Evolutionary conservation across 225 moss, liverwort and hornwort genomes (phyloP).

Genomic region (Straminergon stramineum): DNA sequence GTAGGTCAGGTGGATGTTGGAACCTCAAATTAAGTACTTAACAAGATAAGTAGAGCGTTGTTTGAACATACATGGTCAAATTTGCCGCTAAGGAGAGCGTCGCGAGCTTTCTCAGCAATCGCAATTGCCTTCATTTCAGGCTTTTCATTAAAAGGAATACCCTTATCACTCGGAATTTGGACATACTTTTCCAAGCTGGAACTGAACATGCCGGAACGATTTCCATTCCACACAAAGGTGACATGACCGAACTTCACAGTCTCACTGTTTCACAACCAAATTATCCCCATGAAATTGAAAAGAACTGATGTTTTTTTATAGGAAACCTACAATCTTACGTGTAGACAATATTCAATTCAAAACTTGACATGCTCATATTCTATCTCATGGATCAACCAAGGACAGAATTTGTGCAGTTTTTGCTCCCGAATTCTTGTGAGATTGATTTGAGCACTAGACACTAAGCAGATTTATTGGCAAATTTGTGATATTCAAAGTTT

Average conservation of each 20-base stretch:
- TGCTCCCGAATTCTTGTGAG: neutral
- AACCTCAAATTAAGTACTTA: neutral
- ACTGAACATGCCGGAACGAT: constrained; percentile 89
- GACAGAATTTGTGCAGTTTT: neutral
- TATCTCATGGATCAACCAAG: neutral
- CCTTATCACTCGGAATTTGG: constrained; percentile 76
- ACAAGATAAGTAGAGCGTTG: neutral
- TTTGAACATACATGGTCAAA: constrained; percentile 47
- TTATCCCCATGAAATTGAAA: neutral
- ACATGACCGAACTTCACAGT: constrained; percentile 97
- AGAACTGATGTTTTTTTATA: neutral
- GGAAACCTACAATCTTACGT: neutral
- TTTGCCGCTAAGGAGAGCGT: constrained; percentile 81
- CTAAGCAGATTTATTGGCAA: neutral
- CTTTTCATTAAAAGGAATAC: constrained; percentile 69
- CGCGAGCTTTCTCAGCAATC: constrained; percentile 77
- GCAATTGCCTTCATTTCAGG: constrained; percentile 89
- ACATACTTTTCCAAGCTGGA: constrained; percentile 79
- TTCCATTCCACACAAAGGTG: constrained; percentile 98
- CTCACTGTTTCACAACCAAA: constrained; percentile 44
- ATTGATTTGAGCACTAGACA: neutral
- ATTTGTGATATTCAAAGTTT: neutral
- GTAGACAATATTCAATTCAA: neutral
- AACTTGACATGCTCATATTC: neutral
- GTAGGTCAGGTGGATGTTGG: neutral